These are phyloP conservation scores for Hondaea fermentalgiana DNA, from an alignment of 108 stramenopile genomes.

Conservation along the genomic window DNA sequence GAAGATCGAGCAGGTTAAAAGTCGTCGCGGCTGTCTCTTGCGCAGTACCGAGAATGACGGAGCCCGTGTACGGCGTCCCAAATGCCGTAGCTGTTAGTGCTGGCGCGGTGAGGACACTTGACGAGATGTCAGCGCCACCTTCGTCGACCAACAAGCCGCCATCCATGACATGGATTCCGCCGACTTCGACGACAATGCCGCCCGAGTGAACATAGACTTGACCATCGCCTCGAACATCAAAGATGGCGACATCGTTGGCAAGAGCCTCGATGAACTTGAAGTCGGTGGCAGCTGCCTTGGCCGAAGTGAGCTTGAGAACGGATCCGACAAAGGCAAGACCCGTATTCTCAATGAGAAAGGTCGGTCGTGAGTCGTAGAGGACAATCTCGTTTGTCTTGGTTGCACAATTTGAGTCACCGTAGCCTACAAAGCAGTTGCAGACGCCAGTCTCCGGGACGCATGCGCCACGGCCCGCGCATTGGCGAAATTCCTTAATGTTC, in stretches of 20 bases:
- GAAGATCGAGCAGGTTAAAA: background rate
- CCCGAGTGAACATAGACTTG: background rate
- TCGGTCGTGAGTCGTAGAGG: background rate
- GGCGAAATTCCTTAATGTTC: background rate
- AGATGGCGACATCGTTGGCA: background rate
- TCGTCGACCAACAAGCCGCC: background rate
- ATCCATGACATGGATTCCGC: background rate
- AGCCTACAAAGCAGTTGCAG: constrained; percentile 33
- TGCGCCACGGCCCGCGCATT: constrained; percentile 26
- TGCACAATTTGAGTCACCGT: constrained; percentile 22
- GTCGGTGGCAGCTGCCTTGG: background rate
- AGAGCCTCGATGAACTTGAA: background rate
- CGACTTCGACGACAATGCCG: background rate
- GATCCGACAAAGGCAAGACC: background rate
- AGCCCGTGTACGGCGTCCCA: background rate
- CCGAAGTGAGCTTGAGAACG: background rate
- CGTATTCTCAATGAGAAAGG: background rate
- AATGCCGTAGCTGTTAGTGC: background rate
- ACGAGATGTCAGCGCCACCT: background rate
- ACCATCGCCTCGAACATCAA: background rate
- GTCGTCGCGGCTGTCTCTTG: background rate
- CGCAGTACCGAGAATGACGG: background rate
- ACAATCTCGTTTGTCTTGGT: background rate
- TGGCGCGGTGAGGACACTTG: background rate
- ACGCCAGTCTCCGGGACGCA: constrained; percentile 31